Base-by-base conservation (phyloP, 2,329 filamentous ascomycete genomes). In the Thelonectria olida region DNA sequence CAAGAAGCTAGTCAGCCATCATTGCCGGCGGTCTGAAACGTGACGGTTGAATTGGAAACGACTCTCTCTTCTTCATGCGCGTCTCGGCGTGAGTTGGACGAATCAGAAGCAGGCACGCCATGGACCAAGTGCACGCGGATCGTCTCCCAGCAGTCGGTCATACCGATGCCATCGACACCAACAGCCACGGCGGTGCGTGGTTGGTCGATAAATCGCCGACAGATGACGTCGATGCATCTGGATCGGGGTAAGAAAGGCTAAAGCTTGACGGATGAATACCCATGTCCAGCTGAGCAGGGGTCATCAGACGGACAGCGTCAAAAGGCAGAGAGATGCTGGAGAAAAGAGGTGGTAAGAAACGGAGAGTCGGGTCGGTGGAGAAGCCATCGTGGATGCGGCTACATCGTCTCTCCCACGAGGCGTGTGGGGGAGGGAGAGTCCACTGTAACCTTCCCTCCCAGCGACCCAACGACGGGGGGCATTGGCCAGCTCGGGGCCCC, bases 241-340 rank as follows among this genome's bases (percentile, higher is more conserved):
- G 27, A 54, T 38, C 51, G 44, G 57, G 58, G 42, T 25, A 19
- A 34, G 19, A 5, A 25, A 45, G 20, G 17, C 19, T 22, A 50
- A 50, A 31, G 3, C 31, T 15, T 25, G 15, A 48, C 12, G 13
- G 15, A 12, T 12, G 5, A 19, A 54, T 8, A 47, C 54, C 53
- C 58, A 53, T 61, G 58, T 61, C 58, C 58, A 61, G 58, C 58
- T 61, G 58, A 61, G 53, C 53, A 61, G 58, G 58, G 58, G 49
- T 57, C 39, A 5, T 19, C 17, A 23, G 31, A 56, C 23, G 47
- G 52, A 56, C 36, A 58, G 54, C 19, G 27, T 15, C 15, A n/a
- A n/a, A n/a, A n/a, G n/a, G n/a, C 20, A 39, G 50, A 27, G 22
- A 31, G 48, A 22, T n/a, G 19, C 20, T 13, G 22, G 12, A n/a